These are phyloP conservation scores for Nakazawaea molendinolei DNA, from an alignment of 805 yeast genomes.

Conservation along the genomic window DNA sequence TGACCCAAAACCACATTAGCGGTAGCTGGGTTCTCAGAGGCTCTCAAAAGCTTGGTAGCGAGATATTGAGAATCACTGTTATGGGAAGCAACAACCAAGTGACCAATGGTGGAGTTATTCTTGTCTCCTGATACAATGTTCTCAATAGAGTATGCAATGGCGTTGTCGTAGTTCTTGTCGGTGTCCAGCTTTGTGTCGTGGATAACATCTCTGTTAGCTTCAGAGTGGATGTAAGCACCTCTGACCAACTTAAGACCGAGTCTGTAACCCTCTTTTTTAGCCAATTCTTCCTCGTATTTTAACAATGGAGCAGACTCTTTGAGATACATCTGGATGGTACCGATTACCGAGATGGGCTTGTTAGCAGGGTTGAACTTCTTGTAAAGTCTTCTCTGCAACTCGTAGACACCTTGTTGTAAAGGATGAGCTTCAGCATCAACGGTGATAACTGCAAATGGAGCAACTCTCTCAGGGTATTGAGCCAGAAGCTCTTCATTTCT, in stretches of 20 bases:
- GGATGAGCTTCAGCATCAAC: conserved; percentile 90
- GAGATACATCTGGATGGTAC: conserved; percentile 90
- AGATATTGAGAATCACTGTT: conserved; percentile 70
- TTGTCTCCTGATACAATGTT: conserved; percentile 37
- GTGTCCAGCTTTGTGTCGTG: conserved; percentile 74
- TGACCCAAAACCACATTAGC: conserved; percentile 81
- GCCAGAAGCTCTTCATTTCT: conserved; percentile 43
- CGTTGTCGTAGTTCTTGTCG: conserved; percentile 70
- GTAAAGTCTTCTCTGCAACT: conserved; percentile 77
- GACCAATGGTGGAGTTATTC: conserved; percentile 49
- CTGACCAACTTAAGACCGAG: conserved; percentile 86
- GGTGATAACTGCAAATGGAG: conserved; percentile 72
- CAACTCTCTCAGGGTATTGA: conserved; percentile 53
- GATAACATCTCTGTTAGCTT: conserved; percentile 66
- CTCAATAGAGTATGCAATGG: conserved; percentile 55
- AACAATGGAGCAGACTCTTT: conserved; percentile 62
- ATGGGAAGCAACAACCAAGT: conserved; percentile 87
- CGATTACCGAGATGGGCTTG: conserved; percentile 63
- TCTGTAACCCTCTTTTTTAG: conserved; percentile 54
- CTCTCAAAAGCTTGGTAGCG: conserved; percentile 52
- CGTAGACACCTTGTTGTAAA: conserved; percentile 87
- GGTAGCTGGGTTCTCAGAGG: conserved; percentile 17
- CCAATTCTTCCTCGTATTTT: conserved; percentile 56
- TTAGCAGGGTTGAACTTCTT: conserved; percentile 58
- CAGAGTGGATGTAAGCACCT: conserved; percentile 94